Conservation (phyloP, 2,329 filamentous ascomycete species). For the Botrytis hyacinthi region DNA sequence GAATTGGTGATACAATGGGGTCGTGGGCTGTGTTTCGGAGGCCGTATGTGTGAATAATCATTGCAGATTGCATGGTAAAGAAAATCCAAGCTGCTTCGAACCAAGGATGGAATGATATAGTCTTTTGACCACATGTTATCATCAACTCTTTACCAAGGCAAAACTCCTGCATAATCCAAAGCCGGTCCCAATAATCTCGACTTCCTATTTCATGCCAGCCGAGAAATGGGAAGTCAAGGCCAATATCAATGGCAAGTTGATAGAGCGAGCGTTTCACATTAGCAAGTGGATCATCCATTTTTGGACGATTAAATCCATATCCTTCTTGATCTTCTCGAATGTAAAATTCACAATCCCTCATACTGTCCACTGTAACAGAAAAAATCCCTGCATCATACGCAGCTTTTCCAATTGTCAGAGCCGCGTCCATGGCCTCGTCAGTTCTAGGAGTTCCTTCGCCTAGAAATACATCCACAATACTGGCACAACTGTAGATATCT, state of each 20-base stretch:
- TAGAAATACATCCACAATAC: conserved; percentile 20
- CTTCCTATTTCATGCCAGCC: conserved; percentile 4
- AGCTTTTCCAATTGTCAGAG: conserved; percentile 5
- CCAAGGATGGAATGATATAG: conserved; percentile 6
- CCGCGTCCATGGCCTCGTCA: conserved; percentile 20
- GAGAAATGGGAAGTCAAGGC: conserved; percentile 12
- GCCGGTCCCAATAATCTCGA: conserved; percentile 21
- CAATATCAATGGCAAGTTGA: conserved; percentile 12
- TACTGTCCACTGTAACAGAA: conserved; percentile 1
- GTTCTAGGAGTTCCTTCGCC: conserved; percentile 18
- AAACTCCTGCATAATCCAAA: conserved; percentile 26
- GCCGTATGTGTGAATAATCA: background rate
- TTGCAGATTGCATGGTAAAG: conserved; percentile 7
- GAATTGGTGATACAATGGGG: background rate
- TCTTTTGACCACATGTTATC: conserved; percentile 15
- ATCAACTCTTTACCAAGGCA: conserved; percentile 16
- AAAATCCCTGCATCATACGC: conserved; percentile 18
- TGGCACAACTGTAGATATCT: conserved; percentile 22
- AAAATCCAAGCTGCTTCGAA: conserved; percentile 16
- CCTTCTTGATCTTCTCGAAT: background rate
- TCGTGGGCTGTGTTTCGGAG: background rate
- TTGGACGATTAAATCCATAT: conserved; percentile 9
- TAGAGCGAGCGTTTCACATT: conserved; percentile 6
- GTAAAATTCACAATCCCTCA: conserved; percentile 9
- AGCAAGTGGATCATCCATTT: background rate